Evolutionary conservation across 352 stramenopile species (phyloP), one percentile per base, ranked within the genome.

Genomic region (Globisporangium iwayamae): DNA sequence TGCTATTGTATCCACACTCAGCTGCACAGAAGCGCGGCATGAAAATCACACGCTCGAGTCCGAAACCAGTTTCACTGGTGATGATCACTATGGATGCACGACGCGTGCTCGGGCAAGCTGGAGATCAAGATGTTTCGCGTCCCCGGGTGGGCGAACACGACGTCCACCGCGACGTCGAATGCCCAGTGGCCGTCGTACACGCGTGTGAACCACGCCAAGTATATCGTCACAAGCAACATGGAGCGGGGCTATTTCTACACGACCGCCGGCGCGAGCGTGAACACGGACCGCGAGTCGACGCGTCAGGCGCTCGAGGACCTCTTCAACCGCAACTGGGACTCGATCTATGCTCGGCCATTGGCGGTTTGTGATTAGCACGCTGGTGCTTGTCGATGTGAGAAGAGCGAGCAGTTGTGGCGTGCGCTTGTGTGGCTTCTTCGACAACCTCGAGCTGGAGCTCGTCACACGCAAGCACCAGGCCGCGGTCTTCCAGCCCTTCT

Each of bases 221-320:
- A 86, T 58, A 89, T 94, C 66, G 83, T 94, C 57, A 92, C 84
- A 38, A 93, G 84, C 64, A 94, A 94, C 69, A 93, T 92, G 81
- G 81, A 91, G 71, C 92, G 86, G 86, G 25, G 82, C 10, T 94
- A 94, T 66, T 94, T 93, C 63, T 89, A 94, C 76, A 89, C 86
- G 16, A 93, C 84, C 11, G 83, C 86, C 22, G 86, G 84, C 18
- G 79, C 77, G 22, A 92, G 82, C 41, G 67, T 94, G 30, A 93
- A 94, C 62, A 91, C 81, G n/a, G 78, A 93, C 62, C 73, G 90
- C 66, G 69, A 81, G 36, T 36, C 65, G 13, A 88, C 76, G 43
- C 78, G 82, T 22, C 50, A 70, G 43, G 67, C 79, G 18, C 77
- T 94, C 50, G 72, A 90, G 53, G 61, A 65, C 9, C 56, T 92